Evolutionary conservation across 495 filamentous ascomycete species (phyloP), one percentile per base, ranked within the genome.

Genomic region (Eremomyces bilateralis): DNA sequence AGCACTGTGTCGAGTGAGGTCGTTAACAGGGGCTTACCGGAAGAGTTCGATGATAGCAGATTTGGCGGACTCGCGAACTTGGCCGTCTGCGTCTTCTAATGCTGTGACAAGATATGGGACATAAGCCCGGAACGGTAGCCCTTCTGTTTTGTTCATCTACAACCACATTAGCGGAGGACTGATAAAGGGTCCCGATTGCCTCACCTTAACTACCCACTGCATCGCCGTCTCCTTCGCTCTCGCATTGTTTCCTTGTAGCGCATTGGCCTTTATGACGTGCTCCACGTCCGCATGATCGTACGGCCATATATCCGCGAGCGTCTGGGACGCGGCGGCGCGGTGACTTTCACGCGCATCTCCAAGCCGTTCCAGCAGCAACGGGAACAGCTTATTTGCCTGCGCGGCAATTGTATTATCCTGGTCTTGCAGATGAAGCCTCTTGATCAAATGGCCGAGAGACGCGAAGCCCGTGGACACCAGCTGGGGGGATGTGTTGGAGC

Each of bases 291-390:
- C 46, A 1, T 65, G 64, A 10, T 66, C 63, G 11, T 65, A 64
- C 21, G 62, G 65, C 61, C 78, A 83, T 29, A 83, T 58, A 19
- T 88, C 85, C 4, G 63, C 62, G 35, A 95, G 64, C 18, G 74
- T 67, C 44, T 77, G 73, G 24, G 71, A 58, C 4, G 81, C 77
- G 37, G 80, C 60, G 15, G 58, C 49, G 35, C 81, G 69, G 39
- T 78, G 60, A 42, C 81, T 80, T 39, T 92, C 83, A 48, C 83
- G 83, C 42, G 70, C 69, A 49, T 95, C 85, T 16, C 82, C 82
- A 31, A 95, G 66, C 42, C 83, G 77, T 28, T 95, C 85, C 31
- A 82, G 54, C 27, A 93, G 62, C 18, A 80, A 49, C 1, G 80
- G 73, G 34, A 63, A 62, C 29, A 92, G 58, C 18, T 67, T 70